Base-by-base conservation (phyloP, 1,284 basidiomycete species). In the Blastosporella zonata region DNA sequence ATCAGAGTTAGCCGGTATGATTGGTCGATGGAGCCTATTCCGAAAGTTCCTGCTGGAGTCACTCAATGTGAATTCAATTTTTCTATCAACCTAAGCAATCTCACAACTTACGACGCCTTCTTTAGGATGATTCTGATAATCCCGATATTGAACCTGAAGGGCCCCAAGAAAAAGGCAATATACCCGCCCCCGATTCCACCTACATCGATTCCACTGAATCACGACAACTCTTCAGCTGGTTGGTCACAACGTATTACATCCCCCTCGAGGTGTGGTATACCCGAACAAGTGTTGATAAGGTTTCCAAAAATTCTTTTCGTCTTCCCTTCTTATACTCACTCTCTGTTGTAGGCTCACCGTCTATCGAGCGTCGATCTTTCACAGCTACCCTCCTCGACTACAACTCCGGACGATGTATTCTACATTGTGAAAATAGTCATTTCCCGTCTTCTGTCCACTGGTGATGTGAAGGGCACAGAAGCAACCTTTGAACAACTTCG, bases 261-360 rank as follows among this genome's bases (percentile, higher is more conserved):
- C 93, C 95, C 1, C 73, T 99, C 50, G 96, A 99, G 65, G 70
- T 85, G 2, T 98, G 94, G 94, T 97, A 95, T 66, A 79, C 88
- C 13, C 82, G 90, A n/a, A 84, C 80, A 9, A 87, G 84, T 49
- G 83, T 97, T 40, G 90, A 96, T 62, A 95, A 95, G 75, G 93
- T 87, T 36, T 15, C 37, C n/a, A 6, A 42, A 1, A 38, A 25
- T 29, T 17, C 18, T 54, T 20, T 27, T 28, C 20, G 49, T 33
- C 20, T 28, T 23, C 15, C 15, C 20, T 29, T 39, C 50, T 35
- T 42, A 55, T 46, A 21, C 39, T 39, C 7, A 45, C n/a, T n/a
- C n/a, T 28, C 31, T 35, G 47, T 34, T 36, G 25, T 55, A 87
- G 87, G 87, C 87, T n/a, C 86, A 87, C 59, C 77, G 78, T 23